Conservation (phyloP, 1,139 yeast species). For the Wickerhamomyces sp. region DNA sequence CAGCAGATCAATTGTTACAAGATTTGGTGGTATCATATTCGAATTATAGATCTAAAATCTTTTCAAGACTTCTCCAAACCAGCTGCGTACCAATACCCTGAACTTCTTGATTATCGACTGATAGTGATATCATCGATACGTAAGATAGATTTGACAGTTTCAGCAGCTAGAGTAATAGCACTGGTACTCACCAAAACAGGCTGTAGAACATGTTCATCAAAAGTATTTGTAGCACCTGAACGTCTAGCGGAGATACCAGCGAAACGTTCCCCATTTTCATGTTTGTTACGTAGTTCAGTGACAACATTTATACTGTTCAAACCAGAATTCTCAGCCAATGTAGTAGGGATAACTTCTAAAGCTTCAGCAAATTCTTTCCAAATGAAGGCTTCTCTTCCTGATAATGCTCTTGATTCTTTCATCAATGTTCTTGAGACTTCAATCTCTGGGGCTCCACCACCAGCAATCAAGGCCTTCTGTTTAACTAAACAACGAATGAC, state of each 20-base stretch:
- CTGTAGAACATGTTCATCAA: conserved; percentile 90
- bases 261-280: conserved; percentile 83
- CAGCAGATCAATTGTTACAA: no score
- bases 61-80: no score
- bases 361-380: conserved; percentile 97
- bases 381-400: conserved; percentile 92
- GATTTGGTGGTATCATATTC: no score
- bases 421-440: conserved; percentile 81
- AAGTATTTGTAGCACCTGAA: conserved; percentile 88
- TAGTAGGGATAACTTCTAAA: conserved; percentile 92
- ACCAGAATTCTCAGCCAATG: conserved; percentile 97
- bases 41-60: no score
- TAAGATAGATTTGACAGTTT: conserved; percentile 90
- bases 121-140: conserved; percentile 95
- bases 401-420: conserved; percentile 70
- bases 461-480: conserved; percentile 92
- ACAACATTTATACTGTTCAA: conserved; percentile 91
- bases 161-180: conserved; percentile 91
- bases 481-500: conserved; percentile 94
- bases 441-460: conserved; percentile 99
- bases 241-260: conserved; percentile 97
- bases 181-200: conserved; percentile 94
- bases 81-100: not conserved
- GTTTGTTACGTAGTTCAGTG: conserved; percentile 89
- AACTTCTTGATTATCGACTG: conserved; percentile 42